Base-by-base conservation (phyloP, 2,329 filamentous ascomycete species). In the Penicillium aurantiogriseum region DNA sequence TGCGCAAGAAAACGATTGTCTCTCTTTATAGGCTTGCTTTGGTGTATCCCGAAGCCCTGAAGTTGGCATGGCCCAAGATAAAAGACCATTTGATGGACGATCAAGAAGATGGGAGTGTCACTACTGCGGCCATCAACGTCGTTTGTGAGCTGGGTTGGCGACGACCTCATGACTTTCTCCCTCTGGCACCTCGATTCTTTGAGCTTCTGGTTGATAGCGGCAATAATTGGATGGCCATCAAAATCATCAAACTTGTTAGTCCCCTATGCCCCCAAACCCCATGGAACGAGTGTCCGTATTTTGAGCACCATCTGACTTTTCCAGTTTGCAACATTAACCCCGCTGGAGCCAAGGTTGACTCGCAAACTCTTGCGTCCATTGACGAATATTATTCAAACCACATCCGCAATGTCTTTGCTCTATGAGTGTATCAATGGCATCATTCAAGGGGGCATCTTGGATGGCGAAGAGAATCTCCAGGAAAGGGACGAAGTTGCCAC, bases 181-280 rank as follows among this genome's bases (percentile, higher is more conserved):
- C 94, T 15, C 81, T 99, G 31, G 94, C 94, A 0, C 94, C 94
- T 9, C 84, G 94, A 57, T 77, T 99, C 27, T 99, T 97, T 68
- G 92, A 97, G 71, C 82, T 99, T 19, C 80, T 99, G 27, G 92
- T 97, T 13, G 89, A 95, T 59, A 88, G 92, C 55, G 89, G 89
- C 38, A 97, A 99, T 76, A 99, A 99, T 75, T 99, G 94, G 94
- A 97, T 99, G 93, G 92, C 92, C 58, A 99, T 99, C 72, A 99
- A 99, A 74, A 85, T 99, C 61, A 97, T 99, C 74, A 99, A 99
- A 77, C 83, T 99, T 62, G 91, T 93, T 74, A 65, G 85, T 78
- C 38, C 21, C 9, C 19, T 8, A 23, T 35, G 2, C 4, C 29
- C 5, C 44, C n/a, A 33, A 21, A 17, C 4, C 9, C 5, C 7